Percentiles rank a stretch among this genome's conserved stretches.
These are phyloP conservation scores for Termitomyces heimii DNA, from an alignment of 768 basidiomycete genomes.

Conservation along the genomic window DNA sequence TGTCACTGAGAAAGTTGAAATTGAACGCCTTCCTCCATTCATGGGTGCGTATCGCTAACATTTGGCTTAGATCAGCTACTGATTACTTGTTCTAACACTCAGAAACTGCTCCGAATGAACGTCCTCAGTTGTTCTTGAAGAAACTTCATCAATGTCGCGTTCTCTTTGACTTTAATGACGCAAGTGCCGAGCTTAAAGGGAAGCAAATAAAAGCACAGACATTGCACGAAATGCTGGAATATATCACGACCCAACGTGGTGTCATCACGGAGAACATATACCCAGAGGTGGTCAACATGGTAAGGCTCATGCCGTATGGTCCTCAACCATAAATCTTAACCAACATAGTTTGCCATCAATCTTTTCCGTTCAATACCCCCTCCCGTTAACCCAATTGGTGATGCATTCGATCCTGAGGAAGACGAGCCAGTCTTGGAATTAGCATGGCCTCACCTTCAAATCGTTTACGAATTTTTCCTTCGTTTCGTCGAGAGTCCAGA, in stretches of 20 bases:
- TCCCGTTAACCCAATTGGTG: slow-evolving; percentile 96
- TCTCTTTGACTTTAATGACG: slow-evolving; percentile 98
- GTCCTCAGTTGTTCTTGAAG: slow-evolving; percentile 85
- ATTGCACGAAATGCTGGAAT: slow-evolving; percentile 97
- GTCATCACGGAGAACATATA: slow-evolving; percentile 97
- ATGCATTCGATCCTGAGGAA: slow-evolving; percentile 99
- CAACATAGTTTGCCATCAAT: slow-evolving; percentile 85
- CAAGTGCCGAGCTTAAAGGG: slow-evolving; percentile 89
- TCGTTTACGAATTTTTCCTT: slow-evolving; percentile 99
- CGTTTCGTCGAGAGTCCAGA: slow-evolving; percentile 97
- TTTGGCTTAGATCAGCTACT: background rate
- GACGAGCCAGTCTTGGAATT: slow-evolving; percentile 98
- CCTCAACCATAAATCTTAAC: slow-evolving; percentile 4
- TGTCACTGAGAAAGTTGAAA: slow-evolving; percentile 92
- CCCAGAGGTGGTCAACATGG: slow-evolving; percentile 99
- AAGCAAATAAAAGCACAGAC: slow-evolving; percentile 99
- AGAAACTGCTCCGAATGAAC: slow-evolving; percentile 89
- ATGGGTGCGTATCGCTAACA: slow-evolving; percentile 47
- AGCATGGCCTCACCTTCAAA: slow-evolving; percentile 98
- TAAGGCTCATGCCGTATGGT: slow-evolving; percentile 30
- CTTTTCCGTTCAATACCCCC: slow-evolving; percentile 99
- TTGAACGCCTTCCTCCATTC: slow-evolving; percentile 91
- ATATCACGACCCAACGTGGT: slow-evolving; percentile 93
- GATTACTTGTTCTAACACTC: slow-evolving; percentile 13
- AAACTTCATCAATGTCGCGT: slow-evolving; percentile 97